Base-by-base conservation (phyloP, 805 yeast genomes). In the Candida glaebosa region DNA sequence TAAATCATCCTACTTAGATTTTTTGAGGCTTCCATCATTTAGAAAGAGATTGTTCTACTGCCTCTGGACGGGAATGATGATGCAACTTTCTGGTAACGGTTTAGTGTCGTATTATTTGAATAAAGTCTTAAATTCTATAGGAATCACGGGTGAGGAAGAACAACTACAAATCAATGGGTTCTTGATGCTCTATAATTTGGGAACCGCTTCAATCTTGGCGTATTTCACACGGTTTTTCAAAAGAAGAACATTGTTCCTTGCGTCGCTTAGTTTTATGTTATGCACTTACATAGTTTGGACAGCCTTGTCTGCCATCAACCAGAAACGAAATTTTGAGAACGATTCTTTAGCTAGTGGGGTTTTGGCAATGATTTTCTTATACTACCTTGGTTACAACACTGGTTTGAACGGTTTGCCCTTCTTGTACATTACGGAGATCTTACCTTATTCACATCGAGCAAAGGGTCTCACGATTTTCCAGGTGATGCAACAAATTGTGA, bases 1-100 rank as follows among this genome's bases (percentile, higher is more conserved):
- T 28, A 48, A 53, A 30, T 49, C 69, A n/a, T 56, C 55, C 3
- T 73, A 68, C 60, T 32, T 40, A 2, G 75, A 71, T 45, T 69
- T 73, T 43, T 15, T 71, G 41, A 54, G 48, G 15, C 65, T 66
- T 4, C 58, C 60, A 26, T 62, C 66, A 24, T 70, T 67, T 52
- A 58, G 73, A 46, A 71, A 66, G 53, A 64, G 79, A 57, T 51
- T 69, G n/a, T 53, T 48, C 57, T 63, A 71, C 48, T 48, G 59
- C 28, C 17, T 53, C 24, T 54, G 60, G 50, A 51, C 68, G 16
- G 69, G 67, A 31, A 46, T 56, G 24, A 52, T 70, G 46, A 63
- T 63, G 71, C 78, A 73, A 51, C 51, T 71, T 32, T 70, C 78
- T 15, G 81, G 81, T 52, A 75, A 73, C 50, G 78, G 77, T 42